These are phyloP conservation scores for Pezicula rhizophila DNA, from an alignment of 2,329 filamentous ascomycete species.

Conservation along the genomic window DNA sequence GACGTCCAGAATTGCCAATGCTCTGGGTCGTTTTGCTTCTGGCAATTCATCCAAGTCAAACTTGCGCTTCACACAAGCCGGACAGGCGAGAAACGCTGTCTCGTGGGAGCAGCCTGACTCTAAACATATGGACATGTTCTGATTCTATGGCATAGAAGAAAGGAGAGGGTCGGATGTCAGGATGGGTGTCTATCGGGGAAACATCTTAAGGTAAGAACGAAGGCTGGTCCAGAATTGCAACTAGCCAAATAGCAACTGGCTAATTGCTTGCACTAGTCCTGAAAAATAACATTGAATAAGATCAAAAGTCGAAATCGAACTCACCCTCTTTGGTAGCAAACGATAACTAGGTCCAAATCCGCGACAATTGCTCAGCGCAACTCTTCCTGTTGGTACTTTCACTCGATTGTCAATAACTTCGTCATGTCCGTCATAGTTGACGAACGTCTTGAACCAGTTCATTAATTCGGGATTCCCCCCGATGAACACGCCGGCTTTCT, in stretches of 20 bases:
- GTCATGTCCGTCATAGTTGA: constrained; percentile 71
- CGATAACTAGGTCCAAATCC: constrained; percentile 95
- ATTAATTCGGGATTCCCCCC: constrained; percentile 85
- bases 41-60: not conserved
- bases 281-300: constrained; percentile 4
- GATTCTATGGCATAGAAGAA: not conserved
- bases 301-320: constrained; percentile 19
- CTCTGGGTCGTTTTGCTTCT: not conserved
- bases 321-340: constrained; percentile 73
- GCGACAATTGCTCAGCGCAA: constrained; percentile 93
- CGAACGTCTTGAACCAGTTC: constrained; percentile 78
- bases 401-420: constrained; percentile 74
- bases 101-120: too few species aligned
- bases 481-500: constrained; percentile 80
- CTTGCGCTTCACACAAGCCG: not conserved
- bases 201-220: too few species aligned
- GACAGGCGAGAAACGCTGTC: too few species aligned
- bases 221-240: too few species aligned
- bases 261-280: not conserved
- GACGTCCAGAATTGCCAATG: not conserved
- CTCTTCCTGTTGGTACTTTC: constrained; percentile 67
- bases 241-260: not conserved
- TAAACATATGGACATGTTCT: too few species aligned
- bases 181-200: too few species aligned
- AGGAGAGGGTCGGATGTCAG: too few species aligned